Percentiles rank a stretch among this genome's conserved stretches.
phyloP scores from a whole-genome alignment of 805 yeast genomes.

The Wickerhamiella brachini region DNA sequence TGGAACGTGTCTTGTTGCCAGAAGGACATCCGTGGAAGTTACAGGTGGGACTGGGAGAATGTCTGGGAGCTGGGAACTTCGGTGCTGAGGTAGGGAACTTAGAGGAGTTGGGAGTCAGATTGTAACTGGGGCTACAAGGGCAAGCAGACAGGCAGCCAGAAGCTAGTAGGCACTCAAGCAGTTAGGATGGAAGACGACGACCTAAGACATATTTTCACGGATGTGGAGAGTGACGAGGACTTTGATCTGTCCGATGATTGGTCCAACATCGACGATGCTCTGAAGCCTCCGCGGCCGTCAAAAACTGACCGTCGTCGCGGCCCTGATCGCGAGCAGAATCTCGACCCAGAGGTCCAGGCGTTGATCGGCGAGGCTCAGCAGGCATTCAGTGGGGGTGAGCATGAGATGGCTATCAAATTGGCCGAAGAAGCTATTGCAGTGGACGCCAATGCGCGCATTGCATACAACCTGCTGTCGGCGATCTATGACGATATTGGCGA shows the following conservation, averaged over 20 bases:
- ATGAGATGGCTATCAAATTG: conserved; percentile 19
- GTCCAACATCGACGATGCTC: conserved; percentile 3
- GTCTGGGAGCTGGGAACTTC: no score
- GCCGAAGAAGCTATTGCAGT: conserved; percentile 21
- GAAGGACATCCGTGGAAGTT: no score
- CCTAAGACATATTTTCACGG: conserved; percentile 20
- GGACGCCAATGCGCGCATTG: conserved; percentile 20
- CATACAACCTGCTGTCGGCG: conserved; percentile 21
- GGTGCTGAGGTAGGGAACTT: no score
- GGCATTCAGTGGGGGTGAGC: conserved; percentile 14
- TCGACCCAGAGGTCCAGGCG: conserved; percentile 16
- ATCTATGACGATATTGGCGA: conserved; percentile 39
- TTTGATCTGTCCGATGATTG: not conserved
- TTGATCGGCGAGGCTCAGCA: conserved; percentile 15
- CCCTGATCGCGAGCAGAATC: conserved; percentile 13
- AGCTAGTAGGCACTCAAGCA: not conserved
- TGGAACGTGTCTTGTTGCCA: conserved; percentile 37
- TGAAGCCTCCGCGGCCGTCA: not conserved
- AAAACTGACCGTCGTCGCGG: not conserved
- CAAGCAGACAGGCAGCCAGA: no score
- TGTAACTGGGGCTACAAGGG: no score
- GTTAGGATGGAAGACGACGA: not conserved
- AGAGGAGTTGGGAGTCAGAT: no score
- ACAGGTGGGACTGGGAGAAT: no score
- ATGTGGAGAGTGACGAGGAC: conserved; percentile 37